Base-by-base conservation (phyloP, 2,329 filamentous ascomycete genomes). In the Leptoxyphium fumago region DNA sequence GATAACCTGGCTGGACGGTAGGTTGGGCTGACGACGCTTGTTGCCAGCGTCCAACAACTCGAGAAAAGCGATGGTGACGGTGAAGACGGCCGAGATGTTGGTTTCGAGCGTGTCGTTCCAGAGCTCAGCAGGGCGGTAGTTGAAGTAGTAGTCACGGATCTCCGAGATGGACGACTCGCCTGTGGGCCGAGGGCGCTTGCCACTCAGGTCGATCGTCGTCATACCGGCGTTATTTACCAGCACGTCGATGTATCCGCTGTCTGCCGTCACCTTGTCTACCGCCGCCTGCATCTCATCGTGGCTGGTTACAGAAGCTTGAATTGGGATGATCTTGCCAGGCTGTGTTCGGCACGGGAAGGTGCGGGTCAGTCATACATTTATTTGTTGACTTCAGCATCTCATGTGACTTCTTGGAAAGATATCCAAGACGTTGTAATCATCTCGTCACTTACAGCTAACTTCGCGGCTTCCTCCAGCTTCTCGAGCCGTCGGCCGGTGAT, bases 181-280 rank as follows among this genome's bases (percentile, higher is more conserved):
- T 5, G 50, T 59, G 30, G 61, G 65, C 42, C 64, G 54, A 0
- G 71, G 70, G 0, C 71, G 67, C 15, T 57, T 52, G 41, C 60
- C 52, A 10, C 44, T 46, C 39, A 45, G 41, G 45, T 59, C 56
- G 43, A 47, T 53, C 15, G 56, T 56, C 5, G 56, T 57, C 41
- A 68, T 60, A 21, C 72, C 72, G 13, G 71, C 70, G 49, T 74
- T 74, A 53, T 69, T 68, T 52, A 74, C 62, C 1, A 74, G 58
- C 18, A 74, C 63, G 51, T 75, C 70, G 45, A 75, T 64, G 49
- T 70, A 64, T 38, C 65, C 67, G 2, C 54, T 54, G 21, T 72
- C 64, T 7, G 56, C 48, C 5, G 62, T 58, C 38, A 74, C 64
- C 2, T 56, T 55, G n/a, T 61, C 56, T 10, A 65, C 69, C 3